Evolutionary conservation across 495 filamentous ascomycete genomes (phyloP).

Genomic region (Penicillium antarcticum): DNA sequence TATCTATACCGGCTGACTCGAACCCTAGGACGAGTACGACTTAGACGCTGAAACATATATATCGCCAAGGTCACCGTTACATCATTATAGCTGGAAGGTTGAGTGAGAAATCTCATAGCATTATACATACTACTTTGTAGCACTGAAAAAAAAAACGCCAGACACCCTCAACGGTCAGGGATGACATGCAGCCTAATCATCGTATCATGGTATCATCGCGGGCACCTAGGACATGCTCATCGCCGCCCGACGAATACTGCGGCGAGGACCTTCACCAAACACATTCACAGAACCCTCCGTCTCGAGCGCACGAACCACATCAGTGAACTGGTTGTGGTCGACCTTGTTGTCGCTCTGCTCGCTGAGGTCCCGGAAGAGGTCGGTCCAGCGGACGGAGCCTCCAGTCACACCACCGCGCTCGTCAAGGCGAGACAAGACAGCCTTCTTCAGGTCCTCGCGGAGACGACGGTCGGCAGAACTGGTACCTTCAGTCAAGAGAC

Average conservation of each 20-base stretch:
- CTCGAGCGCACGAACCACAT: slow-evolving; percentile 75
- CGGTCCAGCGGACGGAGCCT: slow-evolving; percentile 70
- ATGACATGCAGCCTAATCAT: slow-evolving; percentile 19
- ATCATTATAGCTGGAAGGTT: too few relatives aligned
- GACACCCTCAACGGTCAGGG: slow-evolving; percentile 1
- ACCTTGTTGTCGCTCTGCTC: slow-evolving; percentile 73
- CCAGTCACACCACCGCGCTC: slow-evolving; percentile 60
- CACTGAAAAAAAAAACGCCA: slow-evolving; percentile 3
- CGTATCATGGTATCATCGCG: slow-evolving; percentile 16
- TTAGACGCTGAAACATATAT: too few relatives aligned
- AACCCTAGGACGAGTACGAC: too few relatives aligned
- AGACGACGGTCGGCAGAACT: slow-evolving; percentile 77
- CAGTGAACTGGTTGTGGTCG: slow-evolving; percentile 74
- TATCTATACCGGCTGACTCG: too few relatives aligned
- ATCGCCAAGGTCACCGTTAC: too few relatives aligned
- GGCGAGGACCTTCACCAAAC: slow-evolving; percentile 78
- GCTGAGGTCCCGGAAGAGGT: slow-evolving; percentile 67
- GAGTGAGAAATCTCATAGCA: not conserved
- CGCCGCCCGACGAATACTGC: slow-evolving; percentile 65
- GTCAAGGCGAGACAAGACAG: slow-evolving; percentile 69
- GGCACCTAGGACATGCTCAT: slow-evolving; percentile 15
- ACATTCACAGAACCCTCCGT: slow-evolving; percentile 81
- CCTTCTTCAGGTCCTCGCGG: slow-evolving; percentile 80
- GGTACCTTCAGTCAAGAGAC: slow-evolving; percentile 86
- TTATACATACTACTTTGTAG: not conserved